Percentiles rank a stretch among this genome's conserved stretches.
Evolutionary conservation across 2,329 filamentous ascomycete species (phyloP).

Genomic region (Diaporthe ilicicola): DNA sequence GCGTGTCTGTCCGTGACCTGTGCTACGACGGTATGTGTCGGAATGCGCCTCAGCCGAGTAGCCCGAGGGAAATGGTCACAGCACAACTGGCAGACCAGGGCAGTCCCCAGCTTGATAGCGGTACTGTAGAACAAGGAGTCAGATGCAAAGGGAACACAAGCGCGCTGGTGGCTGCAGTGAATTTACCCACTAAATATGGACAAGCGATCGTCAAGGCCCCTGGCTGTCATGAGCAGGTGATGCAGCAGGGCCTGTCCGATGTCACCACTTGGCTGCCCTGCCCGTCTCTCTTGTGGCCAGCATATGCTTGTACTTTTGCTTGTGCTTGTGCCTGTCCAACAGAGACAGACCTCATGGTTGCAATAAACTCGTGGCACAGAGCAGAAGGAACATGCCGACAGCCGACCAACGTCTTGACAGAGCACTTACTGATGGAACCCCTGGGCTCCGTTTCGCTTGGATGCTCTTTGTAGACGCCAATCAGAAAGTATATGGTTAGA

Average conservation of each 20-base stretch:
- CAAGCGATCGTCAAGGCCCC: constrained; percentile 12
- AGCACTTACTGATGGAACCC: not conserved
- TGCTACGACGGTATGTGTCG: not conserved
- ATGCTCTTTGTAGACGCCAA: not conserved
- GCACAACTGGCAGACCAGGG: too few relatives aligned
- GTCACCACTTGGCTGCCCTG: not conserved
- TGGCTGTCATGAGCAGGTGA: constrained; percentile 19
- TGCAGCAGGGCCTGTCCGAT: constrained; percentile 9
- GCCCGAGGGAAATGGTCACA: not conserved
- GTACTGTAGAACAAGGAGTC: not conserved
- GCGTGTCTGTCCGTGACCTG: not conserved
- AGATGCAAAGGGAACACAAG: not conserved
- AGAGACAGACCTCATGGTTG: not conserved
- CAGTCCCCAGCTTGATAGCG: too few relatives aligned
- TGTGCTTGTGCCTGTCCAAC: not conserved
- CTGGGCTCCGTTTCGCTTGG: not conserved
- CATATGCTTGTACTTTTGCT: too few relatives aligned
- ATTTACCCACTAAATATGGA: constrained; percentile 18
- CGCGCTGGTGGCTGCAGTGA: not conserved
- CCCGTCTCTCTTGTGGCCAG: constrained; percentile 16
- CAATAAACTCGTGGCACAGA: not conserved
- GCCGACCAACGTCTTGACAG: too few relatives aligned
- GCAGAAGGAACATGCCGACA: not conserved
- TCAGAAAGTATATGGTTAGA: not conserved
- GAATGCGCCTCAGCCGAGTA: constrained; percentile 12